These are phyloP conservation scores for Calocybe indica DNA, from an alignment of 768 basidiomycete species.

Conservation along the genomic window DNA sequence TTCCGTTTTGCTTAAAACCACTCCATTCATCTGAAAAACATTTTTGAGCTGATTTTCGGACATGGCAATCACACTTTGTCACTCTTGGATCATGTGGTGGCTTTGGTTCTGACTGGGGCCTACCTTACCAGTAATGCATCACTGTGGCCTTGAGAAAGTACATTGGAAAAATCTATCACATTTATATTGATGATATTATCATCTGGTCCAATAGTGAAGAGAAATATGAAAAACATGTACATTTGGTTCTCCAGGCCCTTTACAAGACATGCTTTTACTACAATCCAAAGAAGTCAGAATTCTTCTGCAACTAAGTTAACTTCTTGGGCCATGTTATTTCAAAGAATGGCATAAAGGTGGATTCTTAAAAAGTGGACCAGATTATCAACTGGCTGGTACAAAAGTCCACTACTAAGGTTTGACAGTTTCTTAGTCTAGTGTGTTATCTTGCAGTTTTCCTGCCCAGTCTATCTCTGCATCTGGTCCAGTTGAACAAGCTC, in stretches of 20 bases:
- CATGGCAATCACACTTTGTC: too few relatives aligned
- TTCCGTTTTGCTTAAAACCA: too few relatives aligned
- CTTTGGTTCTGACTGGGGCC: conserved; percentile 14
- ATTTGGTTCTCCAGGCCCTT: conserved; percentile 17
- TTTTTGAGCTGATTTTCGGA: too few relatives aligned
- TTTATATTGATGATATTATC: conserved; percentile 39
- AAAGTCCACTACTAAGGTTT: conserved; percentile 9
- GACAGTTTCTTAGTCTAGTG: conserved; percentile 14
- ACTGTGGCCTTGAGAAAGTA: too few relatives aligned
- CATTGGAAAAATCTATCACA: conserved; percentile 29
- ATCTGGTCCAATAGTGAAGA: conserved; percentile 32
- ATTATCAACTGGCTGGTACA: conserved; percentile 20
- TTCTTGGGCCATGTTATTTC: conserved; percentile 25
- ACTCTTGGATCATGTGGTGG: too few relatives aligned
- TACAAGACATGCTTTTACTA: conserved; percentile 4
- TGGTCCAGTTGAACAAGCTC: background rate
- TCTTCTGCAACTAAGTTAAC: conserved; percentile 10
- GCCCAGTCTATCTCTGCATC: too few relatives aligned
- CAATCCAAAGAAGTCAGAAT: conserved; percentile 15
- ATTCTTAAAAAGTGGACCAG: conserved; percentile 12
- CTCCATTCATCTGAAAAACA: too few relatives aligned
- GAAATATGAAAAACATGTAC: conserved; percentile 22
- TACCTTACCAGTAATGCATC: conserved; percentile 28
- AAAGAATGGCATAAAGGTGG: conserved; percentile 14
- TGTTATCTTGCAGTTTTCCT: too few relatives aligned